Conservation (phyloP, 257 asterid species). For the Forsythia suspensa region DNA sequence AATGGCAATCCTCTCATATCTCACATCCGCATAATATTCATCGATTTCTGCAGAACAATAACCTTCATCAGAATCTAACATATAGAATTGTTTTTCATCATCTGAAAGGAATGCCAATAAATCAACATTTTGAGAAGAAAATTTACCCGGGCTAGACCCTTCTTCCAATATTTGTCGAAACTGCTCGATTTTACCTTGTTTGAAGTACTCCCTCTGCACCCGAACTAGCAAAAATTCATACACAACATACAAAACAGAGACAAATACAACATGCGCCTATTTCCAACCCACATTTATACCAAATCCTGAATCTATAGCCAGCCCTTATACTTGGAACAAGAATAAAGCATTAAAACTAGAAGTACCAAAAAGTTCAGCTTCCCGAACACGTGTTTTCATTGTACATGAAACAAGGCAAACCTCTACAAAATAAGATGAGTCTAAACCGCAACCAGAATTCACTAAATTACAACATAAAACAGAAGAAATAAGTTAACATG, state of each 20-base stretch:
- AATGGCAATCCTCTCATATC: constrained; percentile 95
- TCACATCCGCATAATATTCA: constrained; percentile 95
- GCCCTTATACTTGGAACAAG: constrained; percentile 11
- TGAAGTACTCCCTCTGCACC: constrained; percentile 95
- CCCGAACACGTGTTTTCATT: constrained; percentile 4
- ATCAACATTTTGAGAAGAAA: constrained; percentile 1
- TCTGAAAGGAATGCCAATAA: constrained; percentile 17
- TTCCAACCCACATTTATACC: constrained; percentile 1
- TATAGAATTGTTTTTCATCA: not conserved
- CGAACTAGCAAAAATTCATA: constrained; percentile 22
- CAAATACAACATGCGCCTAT: constrained; percentile 4
- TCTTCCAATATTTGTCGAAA: constrained; percentile 95
- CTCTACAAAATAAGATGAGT: not conserved
- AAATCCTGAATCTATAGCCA: constrained; percentile 6
- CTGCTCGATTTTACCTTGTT: constrained; percentile 91
- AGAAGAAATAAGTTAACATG: not conserved
- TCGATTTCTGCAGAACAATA: constrained; percentile 78
- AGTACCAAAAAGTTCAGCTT: not conserved
- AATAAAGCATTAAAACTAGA: constrained; percentile 4
- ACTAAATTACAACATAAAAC: not conserved
- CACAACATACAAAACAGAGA: not conserved
- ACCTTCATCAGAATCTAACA: constrained; percentile 20
- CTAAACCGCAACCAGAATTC: not conserved
- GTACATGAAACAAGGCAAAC: constrained; percentile 8
- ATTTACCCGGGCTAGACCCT: constrained; percentile 94